A percentile compares a stretch with the other conserved stretches of the same genome.
Conservation (phyloP, 257 asterid genomes). For the Solanum pennellii region DNA sequence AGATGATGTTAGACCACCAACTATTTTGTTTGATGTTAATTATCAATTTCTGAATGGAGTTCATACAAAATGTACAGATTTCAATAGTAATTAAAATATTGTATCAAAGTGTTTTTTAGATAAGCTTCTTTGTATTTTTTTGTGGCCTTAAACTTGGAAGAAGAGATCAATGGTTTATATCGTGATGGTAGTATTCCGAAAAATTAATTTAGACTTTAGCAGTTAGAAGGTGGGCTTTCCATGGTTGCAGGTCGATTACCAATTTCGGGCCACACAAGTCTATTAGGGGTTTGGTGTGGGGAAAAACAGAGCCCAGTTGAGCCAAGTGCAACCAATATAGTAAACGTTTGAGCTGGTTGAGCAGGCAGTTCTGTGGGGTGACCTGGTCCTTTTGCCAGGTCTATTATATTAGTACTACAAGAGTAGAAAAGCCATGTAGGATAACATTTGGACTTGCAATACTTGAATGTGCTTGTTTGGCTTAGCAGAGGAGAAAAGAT, state of each 20-base stretch:
- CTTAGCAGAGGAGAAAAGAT: not conserved
- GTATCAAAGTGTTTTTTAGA: not conserved
- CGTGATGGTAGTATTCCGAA: not conserved
- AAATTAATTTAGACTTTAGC: not conserved
- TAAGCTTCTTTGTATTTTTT: not conserved
- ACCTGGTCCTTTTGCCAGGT: not conserved
- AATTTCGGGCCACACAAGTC: not conserved
- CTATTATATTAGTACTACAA: not conserved
- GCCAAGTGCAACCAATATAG: not conserved
- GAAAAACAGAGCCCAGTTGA: not conserved
- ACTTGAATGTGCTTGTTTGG: not conserved
- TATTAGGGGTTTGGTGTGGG: not conserved
- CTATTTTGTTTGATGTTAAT: not conserved
- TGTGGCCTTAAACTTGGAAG: not conserved
- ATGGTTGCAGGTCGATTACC: not conserved
- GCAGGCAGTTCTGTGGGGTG: no score
- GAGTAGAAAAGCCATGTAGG: not conserved
- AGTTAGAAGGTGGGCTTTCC: no score
- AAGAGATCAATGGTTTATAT: not conserved
- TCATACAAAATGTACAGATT: not conserved
- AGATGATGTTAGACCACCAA: not conserved
- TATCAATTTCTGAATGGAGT: not conserved
- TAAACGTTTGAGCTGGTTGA: no score
- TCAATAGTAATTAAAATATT: not conserved
- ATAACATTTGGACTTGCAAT: not conserved